Base-by-base conservation (phyloP, 202 grass and related monocot genomes). In the Bolboschoenoplectus hybrid region DNA sequence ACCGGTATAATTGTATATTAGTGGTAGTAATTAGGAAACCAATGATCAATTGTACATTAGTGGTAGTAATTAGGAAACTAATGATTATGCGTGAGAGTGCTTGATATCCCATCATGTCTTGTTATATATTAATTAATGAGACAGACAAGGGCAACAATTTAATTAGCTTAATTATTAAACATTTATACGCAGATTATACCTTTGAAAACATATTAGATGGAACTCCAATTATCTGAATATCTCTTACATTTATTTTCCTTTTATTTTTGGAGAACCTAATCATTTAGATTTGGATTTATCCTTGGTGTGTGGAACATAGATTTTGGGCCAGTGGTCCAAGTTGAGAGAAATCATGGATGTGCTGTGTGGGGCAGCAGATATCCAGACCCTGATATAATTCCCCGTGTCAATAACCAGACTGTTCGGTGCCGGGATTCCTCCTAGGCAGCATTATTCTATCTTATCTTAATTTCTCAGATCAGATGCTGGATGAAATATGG, bases 311-410 rank as follows among this genome's bases (percentile, higher is more conserved):
- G 16, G 32, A 32, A 11, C 26, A 36, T 55, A 55, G 51, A 47
- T 5, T 13, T 40, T 17, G 26, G n/a, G 69, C 8, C 44, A 49
- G 6, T 38, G 12, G 50, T 56, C 2, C 50, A 52, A 16, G 38
- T 77, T 50, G 12, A 17, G 2, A 7, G 10, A 39, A 38, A 6
- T 5, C 55, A 77, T 38, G 13, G 4, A 77, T 56, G 32, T 55
- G 70, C 41, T 10, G 26, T 20, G 20, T 77, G 73, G 50, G 49
- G 32, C 45, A 50, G 49, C 26, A 39, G 12, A 39, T 49, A 5
- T 74, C 47, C 71, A 17, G 32, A 1, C 2, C 32, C 9, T 65
- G 45, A 74, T 74, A 74, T 74, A 50, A 36, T 76, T 74, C 73
- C 32, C 16, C 2, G 5, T 55, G 49, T 53, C 47, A 74, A 34